Conservation (phyloP, 306 rosid species). For the Pyrus communis region DNA sequence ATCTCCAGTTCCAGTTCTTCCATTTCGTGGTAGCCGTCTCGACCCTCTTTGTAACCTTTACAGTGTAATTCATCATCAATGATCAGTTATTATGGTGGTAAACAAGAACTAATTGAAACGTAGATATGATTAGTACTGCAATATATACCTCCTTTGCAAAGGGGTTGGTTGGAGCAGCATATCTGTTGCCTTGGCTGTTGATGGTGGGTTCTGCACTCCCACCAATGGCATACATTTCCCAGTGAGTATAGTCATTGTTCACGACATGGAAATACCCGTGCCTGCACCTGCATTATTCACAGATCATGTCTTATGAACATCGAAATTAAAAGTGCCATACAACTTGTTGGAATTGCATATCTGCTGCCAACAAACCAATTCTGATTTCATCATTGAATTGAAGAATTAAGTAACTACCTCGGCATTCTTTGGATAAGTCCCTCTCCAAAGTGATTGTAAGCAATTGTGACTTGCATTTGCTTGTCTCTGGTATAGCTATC, state of each 20-base stretch:
- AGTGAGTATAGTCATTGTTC: conserved; percentile 98
- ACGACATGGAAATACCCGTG: conserved; percentile 98
- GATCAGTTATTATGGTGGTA: neutral
- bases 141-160: conserved; percentile 82
- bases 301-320: neutral
- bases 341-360: neutral
- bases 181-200: conserved; percentile 98
- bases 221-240: conserved; percentile 99
- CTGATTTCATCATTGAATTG: conserved; percentile 1
- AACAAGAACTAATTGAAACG: conserved; percentile 1
- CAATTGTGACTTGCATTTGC: conserved; percentile 95
- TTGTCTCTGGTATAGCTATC: conserved; percentile 90
- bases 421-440: conserved; percentile 99
- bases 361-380: neutral
- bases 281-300: conserved; percentile 65
- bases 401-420: conserved; percentile 44
- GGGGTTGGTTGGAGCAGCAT: conserved; percentile 74
- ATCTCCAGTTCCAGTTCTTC: conserved; percentile 94
- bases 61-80: conserved; percentile 2
- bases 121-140: neutral
- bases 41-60: conserved; percentile 88
- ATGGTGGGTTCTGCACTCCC: conserved; percentile 94
- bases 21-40: conserved; percentile 59
- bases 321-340: neutral
- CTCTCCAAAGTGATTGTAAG: conserved; percentile 97